phyloP scores from a whole-genome alignment of 768 basidiomycete genomes.

The Butyriboletus loyo region DNA sequence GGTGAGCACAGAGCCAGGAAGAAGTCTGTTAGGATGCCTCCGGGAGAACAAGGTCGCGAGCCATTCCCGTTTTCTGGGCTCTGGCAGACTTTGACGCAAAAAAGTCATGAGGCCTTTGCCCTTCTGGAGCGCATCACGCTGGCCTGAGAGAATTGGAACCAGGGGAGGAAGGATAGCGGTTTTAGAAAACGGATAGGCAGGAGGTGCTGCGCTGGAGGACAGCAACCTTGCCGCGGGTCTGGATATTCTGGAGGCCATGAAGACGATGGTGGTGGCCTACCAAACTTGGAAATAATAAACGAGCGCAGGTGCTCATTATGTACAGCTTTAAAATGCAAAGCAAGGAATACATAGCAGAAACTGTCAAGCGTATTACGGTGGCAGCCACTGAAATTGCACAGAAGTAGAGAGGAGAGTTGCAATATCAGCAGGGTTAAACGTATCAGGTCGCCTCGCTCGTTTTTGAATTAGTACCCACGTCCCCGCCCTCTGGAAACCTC shows the following conservation, averaged over 20 bases:
- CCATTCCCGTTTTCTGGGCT: constrained; percentile 66
- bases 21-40: constrained; percentile 62
- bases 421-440: constrained; percentile 7
- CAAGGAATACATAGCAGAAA: constrained; percentile 26
- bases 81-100: constrained; percentile 60
- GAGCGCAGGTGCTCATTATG: constrained; percentile 20
- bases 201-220: constrained; percentile 18
- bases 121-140: constrained; percentile 46
- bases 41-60: constrained; percentile 70
- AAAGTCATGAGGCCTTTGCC: constrained; percentile 82
- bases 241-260: constrained; percentile 12
- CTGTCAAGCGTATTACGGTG: constrained; percentile 16
- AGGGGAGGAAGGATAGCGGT: constrained; percentile 53
- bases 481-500: constrained; percentile 58
- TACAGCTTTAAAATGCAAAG: constrained; percentile 29
- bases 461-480: constrained; percentile 53
- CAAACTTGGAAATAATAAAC: not conserved
- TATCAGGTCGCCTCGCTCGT: constrained; percentile 17
- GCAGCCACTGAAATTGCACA: constrained; percentile 10
- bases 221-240: constrained; percentile 19
- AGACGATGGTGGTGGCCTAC: not conserved
- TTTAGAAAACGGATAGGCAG: constrained; percentile 70
- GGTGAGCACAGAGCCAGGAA: constrained; percentile 83
- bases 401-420: constrained; percentile 7
- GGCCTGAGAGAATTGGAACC: constrained; percentile 35